Evolutionary conservation across 1,284 basidiomycete genomes (phyloP).

Genomic region (Marasmius sp.): DNA sequence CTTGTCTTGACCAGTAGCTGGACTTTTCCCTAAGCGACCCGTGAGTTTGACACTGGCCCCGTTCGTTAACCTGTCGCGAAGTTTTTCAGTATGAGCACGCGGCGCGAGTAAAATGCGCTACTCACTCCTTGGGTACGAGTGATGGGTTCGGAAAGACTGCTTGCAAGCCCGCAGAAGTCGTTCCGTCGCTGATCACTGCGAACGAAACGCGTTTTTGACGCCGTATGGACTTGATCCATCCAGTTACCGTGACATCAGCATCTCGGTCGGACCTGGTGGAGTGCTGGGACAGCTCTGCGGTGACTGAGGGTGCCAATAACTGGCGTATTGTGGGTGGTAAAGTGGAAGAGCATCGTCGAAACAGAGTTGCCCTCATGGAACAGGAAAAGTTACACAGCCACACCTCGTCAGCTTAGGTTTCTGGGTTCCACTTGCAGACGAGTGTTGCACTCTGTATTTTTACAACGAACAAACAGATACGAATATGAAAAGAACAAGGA

Average conservation of each 20-base stretch:
- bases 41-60: conserved; percentile 71
- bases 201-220: conserved; percentile 87
- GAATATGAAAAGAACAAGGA: not conserved
- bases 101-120: conserved; percentile 8
- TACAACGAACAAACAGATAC: not conserved
- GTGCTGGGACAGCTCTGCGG: too few species aligned
- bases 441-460: not conserved
- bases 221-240: conserved; percentile 85
- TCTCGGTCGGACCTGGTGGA: not conserved
- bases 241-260: conserved; percentile 42
- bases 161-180: conserved; percentile 67
- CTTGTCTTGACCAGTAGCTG: conserved; percentile 67
- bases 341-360: not conserved
- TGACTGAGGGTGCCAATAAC: not conserved
- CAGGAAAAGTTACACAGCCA: not conserved
- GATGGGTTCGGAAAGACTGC: conserved; percentile 64
- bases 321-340: not conserved
- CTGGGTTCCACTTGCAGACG: not conserved
- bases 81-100: not conserved
- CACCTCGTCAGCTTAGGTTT: not conserved
- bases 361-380: not conserved
- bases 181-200: conserved; percentile 83
- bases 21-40: conserved; percentile 66
- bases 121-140: conserved; percentile 40
- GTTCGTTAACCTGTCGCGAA: conserved; percentile 54